Evolutionary conservation across 2,329 filamentous ascomycete genomes (phyloP), one percentile per base, ranked within the genome.

Genomic region (Neoarthrinium moseri): DNA sequence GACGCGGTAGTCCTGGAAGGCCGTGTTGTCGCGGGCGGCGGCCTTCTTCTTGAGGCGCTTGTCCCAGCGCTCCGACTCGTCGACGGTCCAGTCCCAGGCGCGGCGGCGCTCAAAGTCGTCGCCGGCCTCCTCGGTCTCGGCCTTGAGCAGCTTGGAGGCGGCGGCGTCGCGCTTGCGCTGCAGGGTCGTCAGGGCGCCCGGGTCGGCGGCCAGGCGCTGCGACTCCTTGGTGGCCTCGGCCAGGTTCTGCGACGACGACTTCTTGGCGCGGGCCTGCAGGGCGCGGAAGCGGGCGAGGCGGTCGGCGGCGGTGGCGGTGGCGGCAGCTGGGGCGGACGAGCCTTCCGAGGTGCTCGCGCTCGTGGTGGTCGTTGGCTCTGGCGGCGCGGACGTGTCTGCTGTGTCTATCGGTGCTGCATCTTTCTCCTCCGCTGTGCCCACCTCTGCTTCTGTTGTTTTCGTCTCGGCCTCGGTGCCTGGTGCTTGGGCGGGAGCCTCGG

Each of bases 41-140:
- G 83, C 81, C 72, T 91, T 95, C 77, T 95, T 95, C 60, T 86
- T 88, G 65, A 95, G 73, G 24, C 91, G 85, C 71, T 86, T 86
- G 67, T 99, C 94, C 94, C 94, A 99, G 55, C 80, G 83, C 71
- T 96, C 94, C 56, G 84, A 88, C 70, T 99, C 94, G 53, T 99
- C 94, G 6, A 92, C 75, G 1, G 94, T 99, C 89, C 94, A 99
- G 71, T 97, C 94, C 94, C 94, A 99, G 2, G 94, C 94, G 32
- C 94, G 85, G 71, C 97, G 96, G 55, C 94, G 88, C 75, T 99
- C 94, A 62, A 97, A 99, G 66, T 97, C 94, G 45, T 89, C 90
- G 26, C 91, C 91, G 0, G 78, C 75, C 15, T 89, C 89, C 65
- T 91, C 89, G 2, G 91, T 85, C 59, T 96, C 91, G 4, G 91